These are phyloP conservation scores for Fusarium transvaalense DNA, from an alignment of 2,329 filamentous ascomycete species.

Conservation along the genomic window DNA sequence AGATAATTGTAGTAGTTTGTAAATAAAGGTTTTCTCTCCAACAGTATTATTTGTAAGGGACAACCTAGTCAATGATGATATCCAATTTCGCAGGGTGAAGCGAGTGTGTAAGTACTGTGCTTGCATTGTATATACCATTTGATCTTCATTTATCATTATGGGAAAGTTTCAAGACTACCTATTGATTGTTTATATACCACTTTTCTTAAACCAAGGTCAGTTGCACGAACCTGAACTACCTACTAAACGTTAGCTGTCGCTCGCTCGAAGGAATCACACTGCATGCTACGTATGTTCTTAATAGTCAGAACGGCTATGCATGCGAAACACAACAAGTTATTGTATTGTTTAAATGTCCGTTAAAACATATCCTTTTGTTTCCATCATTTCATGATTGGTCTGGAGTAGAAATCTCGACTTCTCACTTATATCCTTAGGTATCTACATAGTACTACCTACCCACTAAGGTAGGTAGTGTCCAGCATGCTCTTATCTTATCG, in stretches of 20 bases:
- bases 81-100: neutral
- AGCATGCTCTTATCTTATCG: slow-evolving; percentile 42
- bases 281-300: neutral
- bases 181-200: neutral
- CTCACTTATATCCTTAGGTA: neutral
- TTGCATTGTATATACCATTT: neutral
- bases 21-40: neutral
- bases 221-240: no score
- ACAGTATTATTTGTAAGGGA: neutral
- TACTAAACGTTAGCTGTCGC: no score
- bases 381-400: neutral
- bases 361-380: neutral
- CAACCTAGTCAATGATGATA: neutral
- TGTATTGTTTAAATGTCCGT: neutral
- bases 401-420: neutral
- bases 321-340: neutral
- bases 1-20: no score
- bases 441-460: no score
- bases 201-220: neutral
- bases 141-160: neutral
- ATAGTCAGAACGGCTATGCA: neutral
- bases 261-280: neutral
- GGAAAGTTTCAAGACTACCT: neutral
- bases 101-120: neutral
- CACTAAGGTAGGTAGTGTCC: no score